phyloP scores from a whole-genome alignment of 2,329 filamentous ascomycete genomes.

The Drechslera avenae region DNA sequence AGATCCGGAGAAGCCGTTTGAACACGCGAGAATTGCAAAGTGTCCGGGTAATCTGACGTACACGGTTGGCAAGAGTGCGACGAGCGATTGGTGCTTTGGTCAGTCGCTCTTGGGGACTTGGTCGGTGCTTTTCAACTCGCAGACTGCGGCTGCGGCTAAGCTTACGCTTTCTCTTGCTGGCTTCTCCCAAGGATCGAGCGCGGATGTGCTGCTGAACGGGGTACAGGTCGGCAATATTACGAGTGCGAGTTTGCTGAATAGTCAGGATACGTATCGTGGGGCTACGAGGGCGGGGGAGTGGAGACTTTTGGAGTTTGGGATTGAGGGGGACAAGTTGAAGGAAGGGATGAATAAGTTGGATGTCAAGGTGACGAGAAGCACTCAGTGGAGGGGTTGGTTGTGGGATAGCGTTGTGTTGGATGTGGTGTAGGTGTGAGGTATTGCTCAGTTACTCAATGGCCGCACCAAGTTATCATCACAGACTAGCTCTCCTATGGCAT shows the following conservation, averaged over 20 bases:
- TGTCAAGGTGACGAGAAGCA: slow-evolving; percentile 45
- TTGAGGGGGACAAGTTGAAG: slow-evolving; percentile 38
- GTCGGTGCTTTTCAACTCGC: slow-evolving; percentile 44
- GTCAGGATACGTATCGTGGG: slow-evolving; percentile 56
- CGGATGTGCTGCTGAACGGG: slow-evolving; percentile 51
- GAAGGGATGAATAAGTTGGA: slow-evolving; percentile 46
- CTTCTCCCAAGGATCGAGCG: slow-evolving; percentile 51
- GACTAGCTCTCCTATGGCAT: too few relatives aligned
- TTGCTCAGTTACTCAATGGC: too few relatives aligned
- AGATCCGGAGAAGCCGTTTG: slow-evolving; percentile 49
- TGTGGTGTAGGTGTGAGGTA: slow-evolving; percentile 27
- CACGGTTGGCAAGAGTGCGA: slow-evolving; percentile 46
- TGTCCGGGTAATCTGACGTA: slow-evolving; percentile 56
- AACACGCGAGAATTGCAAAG: slow-evolving; percentile 53
- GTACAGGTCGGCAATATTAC: slow-evolving; percentile 51
- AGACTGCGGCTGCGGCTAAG: slow-evolving; percentile 33
- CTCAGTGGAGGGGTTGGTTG: slow-evolving; percentile 50
- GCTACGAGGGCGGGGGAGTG: slow-evolving; percentile 56
- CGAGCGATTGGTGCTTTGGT: slow-evolving; percentile 57
- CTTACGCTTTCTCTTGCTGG: slow-evolving; percentile 54
- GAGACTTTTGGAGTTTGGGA: slow-evolving; percentile 52
- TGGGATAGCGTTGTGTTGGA: slow-evolving; percentile 52
- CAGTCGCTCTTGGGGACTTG: slow-evolving; percentile 49
- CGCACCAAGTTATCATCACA: not conserved
- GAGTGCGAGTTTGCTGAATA: slow-evolving; percentile 45